Evolutionary conservation across 306 rosid species (phyloP), one percentile per base, ranked within the genome.

Genomic region (Trifolium fragiferum): DNA sequence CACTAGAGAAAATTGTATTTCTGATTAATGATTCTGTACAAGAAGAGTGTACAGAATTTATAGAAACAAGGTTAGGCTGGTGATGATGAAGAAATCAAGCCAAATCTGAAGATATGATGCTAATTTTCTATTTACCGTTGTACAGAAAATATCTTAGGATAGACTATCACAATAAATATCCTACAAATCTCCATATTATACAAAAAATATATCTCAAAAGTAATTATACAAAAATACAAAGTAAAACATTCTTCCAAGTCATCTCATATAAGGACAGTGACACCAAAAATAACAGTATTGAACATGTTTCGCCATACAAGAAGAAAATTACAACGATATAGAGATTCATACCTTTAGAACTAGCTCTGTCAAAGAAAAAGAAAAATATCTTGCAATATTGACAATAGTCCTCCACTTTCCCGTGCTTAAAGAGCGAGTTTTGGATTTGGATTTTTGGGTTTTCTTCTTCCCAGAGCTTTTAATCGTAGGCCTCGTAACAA

Each of bases 321-420:
- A 47, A 55, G 25, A 49, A 78, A 73, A 53, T 49, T 66, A 30
- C 35, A 41, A 69, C 11, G 35, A 53, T 47, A 74, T 3, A 63
- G 43, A 80, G 41, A 51, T 59, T 66, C 73, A 71, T 82, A 95
- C 99, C 97, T 92, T 92, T 67, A 95, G 55, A 72, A 85, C 88
- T 59, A 95, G 71, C 83, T 89, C 86, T 19, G 88, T 89, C 79
- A 95, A 68, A 80, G 85, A 76, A 83, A 95, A 70, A 1, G 98
- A 95, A 50, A 95, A 74, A 85, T 87, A 92, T 89, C 87, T 84
- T 38, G 97, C 93, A 85, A 95, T 58, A 53, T 85, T 89, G 76
- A 86, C 87, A 37, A 86, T 82, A 57, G 84, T 84, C 89, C 80
- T 92, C 93, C 89, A 90, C 83, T 92, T 95, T 50, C 96, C 96